These are phyloP conservation scores for Cystobasidiaceae sp. DNA, from an alignment of 1,284 basidiomycete genomes.

Conservation along the genomic window DNA sequence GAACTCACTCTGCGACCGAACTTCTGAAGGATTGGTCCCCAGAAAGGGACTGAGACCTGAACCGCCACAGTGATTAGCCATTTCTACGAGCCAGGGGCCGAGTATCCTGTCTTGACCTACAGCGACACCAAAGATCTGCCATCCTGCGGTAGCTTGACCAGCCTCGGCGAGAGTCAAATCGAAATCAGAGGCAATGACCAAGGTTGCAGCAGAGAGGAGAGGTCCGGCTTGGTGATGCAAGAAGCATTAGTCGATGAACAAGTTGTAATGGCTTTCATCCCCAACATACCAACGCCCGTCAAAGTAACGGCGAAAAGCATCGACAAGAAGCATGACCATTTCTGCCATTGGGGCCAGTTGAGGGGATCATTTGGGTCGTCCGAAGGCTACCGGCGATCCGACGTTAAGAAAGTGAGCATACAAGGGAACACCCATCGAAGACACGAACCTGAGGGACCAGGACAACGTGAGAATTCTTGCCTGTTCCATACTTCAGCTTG, in stretches of 20 bases:
- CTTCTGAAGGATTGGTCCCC: slow-evolving; percentile 10
- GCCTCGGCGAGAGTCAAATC: slow-evolving; percentile 12
- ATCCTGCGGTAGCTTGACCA: slow-evolving; percentile 22
- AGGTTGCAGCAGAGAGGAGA: slow-evolving; percentile 5
- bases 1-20: slow-evolving; percentile 6
- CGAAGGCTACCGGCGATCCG: not conserved
- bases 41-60: slow-evolving; percentile 12
- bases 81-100: not conserved
- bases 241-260: not conserved
- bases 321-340: slow-evolving; percentile 8
- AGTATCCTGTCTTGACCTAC: not conserved
- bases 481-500: slow-evolving; percentile 23
- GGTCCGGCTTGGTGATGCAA: not conserved
- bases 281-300: slow-evolving; percentile 12
- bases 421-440: too few relatives aligned
- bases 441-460: slow-evolving; percentile 17
- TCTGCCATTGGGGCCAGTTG: slow-evolving; percentile 8
- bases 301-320: slow-evolving; percentile 3
- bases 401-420: not conserved
- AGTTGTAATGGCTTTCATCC: not conserved
- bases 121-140: slow-evolving; percentile 22
- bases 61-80: not conserved
- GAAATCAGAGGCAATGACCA: slow-evolving; percentile 16
- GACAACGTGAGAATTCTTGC: slow-evolving; percentile 21
- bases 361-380: slow-evolving; percentile 27